A percentile compares a stretch with the other conserved stretches of the same genome.
Conservation (phyloP, 2,329 filamentous ascomycete species). For the Escovopsis weberi region DNA sequence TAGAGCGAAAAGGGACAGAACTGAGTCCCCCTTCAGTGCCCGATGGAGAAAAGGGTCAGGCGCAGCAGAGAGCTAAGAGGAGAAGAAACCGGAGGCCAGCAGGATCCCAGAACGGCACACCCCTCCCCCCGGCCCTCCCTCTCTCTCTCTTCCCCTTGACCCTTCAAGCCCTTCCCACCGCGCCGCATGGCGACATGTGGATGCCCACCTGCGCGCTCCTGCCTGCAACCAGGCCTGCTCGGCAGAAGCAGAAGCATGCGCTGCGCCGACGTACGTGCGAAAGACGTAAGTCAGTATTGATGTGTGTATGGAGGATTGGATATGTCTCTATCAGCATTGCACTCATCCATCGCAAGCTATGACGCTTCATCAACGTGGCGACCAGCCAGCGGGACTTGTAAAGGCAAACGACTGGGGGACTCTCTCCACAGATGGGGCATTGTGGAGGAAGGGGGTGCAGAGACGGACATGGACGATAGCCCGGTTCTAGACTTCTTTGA, state of each 20-base stretch:
- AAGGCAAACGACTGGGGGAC: constrained; percentile 3
- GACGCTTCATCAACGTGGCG: constrained; percentile 20
- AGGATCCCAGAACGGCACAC: no score
- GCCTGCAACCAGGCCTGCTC: neutral
- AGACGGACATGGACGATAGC: constrained; percentile 2
- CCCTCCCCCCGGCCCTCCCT: no score
- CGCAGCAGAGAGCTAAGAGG: neutral
- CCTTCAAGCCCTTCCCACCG: no score
- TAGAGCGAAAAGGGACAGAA: constrained; percentile 1
- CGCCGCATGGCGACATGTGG: neutral
- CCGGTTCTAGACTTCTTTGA: constrained; percentile 6
- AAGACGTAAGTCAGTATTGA: neutral
- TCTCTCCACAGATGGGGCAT: constrained; percentile 2
- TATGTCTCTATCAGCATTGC: constrained; percentile 3
- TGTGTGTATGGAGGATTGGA: neutral
- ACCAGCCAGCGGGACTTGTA: constrained; percentile 10
- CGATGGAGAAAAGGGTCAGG: constrained; percentile 6
- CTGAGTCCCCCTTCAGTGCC: constrained; percentile 5
- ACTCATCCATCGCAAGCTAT: constrained; percentile 1
- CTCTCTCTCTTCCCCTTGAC: no score
- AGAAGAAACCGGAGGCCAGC: neutral
- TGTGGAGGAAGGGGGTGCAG: constrained; percentile 1
- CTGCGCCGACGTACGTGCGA: neutral
- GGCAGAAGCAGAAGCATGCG: neutral
- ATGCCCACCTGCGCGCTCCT: constrained; percentile 1